Percentiles rank a stretch among this genome's conserved stretches.
Evolutionary conservation across 208 protist genomes (phyloP).

Genomic region (Leishmania gerbilli): DNA sequence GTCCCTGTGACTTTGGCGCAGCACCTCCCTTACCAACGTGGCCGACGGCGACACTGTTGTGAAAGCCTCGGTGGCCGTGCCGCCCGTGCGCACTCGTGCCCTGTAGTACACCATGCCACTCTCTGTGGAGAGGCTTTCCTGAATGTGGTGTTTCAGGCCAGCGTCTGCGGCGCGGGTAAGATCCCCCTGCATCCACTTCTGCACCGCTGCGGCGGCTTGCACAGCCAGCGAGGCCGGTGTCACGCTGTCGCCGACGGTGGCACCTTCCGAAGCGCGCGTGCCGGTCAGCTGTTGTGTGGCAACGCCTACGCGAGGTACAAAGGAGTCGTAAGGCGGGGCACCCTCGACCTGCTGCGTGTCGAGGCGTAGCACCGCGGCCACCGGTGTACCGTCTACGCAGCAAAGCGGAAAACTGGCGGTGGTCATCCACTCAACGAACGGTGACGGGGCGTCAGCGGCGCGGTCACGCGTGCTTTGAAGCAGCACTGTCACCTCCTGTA

Average conservation of each 20-base stretch:
- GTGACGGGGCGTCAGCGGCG: not conserved
- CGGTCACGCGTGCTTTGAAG: not conserved
- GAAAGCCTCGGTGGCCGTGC: not conserved
- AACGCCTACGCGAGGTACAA: slow-evolving; percentile 17
- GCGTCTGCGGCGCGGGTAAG: slow-evolving; percentile 13
- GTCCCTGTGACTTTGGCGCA: not conserved
- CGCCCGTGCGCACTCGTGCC: not conserved
- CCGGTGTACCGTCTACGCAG: not conserved
- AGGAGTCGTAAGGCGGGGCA: slow-evolving; percentile 16
- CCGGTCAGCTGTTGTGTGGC: not conserved
- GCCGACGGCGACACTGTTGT: slow-evolving; percentile 3
- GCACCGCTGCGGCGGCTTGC: not conserved
- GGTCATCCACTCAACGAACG: slow-evolving; percentile 20
- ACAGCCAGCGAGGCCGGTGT: not conserved
- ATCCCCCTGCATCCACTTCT: slow-evolving; percentile 16
- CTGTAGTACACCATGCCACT: slow-evolving; percentile 18
- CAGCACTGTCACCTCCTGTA: not conserved
- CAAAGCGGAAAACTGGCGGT: slow-evolving; percentile 10
- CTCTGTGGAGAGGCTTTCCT: not conserved
- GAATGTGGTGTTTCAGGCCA: slow-evolving; percentile 9
- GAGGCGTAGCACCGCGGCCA: slow-evolving; percentile 15
- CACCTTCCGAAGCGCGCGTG: not conserved
- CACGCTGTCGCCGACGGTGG: not conserved
- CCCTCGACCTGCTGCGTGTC: slow-evolving; percentile 19
- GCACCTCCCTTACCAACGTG: slow-evolving; percentile 2